Evolutionary conservation across 2,329 filamentous ascomycete species (phyloP).

Genomic region (Lomentospora prolificans): DNA sequence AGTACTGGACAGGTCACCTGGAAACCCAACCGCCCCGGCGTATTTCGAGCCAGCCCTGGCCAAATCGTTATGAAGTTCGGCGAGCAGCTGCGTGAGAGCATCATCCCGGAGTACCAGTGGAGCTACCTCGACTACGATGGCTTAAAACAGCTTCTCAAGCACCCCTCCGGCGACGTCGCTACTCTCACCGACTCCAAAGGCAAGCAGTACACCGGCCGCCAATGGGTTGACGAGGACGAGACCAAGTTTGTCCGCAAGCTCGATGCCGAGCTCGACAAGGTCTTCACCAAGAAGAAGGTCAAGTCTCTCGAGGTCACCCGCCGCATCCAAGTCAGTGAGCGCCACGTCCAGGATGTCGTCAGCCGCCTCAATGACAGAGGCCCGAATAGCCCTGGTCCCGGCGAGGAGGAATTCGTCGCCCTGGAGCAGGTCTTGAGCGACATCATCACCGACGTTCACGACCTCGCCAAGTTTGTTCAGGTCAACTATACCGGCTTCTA

Average conservation of each 20-base stretch:
- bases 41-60: slow-evolving; percentile 34
- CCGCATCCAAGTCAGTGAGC: slow-evolving; percentile 77
- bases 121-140: slow-evolving; percentile 98
- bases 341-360: slow-evolving; percentile 83
- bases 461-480: slow-evolving; percentile 95
- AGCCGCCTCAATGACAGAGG: slow-evolving; percentile 58
- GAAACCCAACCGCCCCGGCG: slow-evolving; percentile 23
- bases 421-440: slow-evolving; percentile 93
- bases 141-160: slow-evolving; percentile 79
- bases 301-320: slow-evolving; percentile 94
- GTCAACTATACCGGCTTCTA: slow-evolving; percentile 98
- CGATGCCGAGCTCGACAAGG: slow-evolving; percentile 90
- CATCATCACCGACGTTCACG: slow-evolving; percentile 96
- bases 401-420: slow-evolving; percentile 87
- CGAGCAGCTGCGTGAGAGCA: slow-evolving; percentile 88
- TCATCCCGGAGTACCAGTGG: slow-evolving; percentile 96
- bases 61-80: slow-evolving; percentile 73
- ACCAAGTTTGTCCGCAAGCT: slow-evolving; percentile 76
- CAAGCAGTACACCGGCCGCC: slow-evolving; percentile 35
- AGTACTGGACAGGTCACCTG: slow-evolving; percentile 32
- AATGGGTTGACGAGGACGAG: slow-evolving; percentile 91
- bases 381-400: slow-evolving; percentile 44
- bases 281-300: slow-evolving; percentile 93
- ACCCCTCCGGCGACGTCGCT: slow-evolving; percentile 43
- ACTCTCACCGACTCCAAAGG: slow-evolving; percentile 19